phyloP scores from a whole-genome alignment of 73 alveolate genomes.

The Tetrahymena malaccensis region DNA sequence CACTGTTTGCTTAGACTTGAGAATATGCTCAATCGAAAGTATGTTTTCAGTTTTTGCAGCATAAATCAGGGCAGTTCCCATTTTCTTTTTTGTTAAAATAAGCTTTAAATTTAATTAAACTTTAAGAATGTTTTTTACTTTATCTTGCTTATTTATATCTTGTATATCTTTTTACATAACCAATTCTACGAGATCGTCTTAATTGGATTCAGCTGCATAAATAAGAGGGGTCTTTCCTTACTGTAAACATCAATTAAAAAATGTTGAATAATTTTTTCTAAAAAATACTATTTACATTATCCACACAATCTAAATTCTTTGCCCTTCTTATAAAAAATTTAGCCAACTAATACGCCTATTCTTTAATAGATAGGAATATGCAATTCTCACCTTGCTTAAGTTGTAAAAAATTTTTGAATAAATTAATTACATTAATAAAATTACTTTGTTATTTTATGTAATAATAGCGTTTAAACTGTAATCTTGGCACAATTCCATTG shows the following conservation, averaged over 20 bases:
- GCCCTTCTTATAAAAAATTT: neutral
- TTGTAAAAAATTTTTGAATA: neutral
- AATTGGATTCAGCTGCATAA: neutral
- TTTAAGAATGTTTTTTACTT: neutral
- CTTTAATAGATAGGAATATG: neutral
- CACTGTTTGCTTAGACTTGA: neutral
- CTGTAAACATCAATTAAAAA: neutral
- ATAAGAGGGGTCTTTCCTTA: neutral
- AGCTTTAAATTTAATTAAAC: neutral
- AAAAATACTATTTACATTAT: neutral
- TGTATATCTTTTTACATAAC: neutral
- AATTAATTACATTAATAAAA: neutral
- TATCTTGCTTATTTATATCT: neutral
- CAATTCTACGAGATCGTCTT: neutral
- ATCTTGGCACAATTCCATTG: neutral
- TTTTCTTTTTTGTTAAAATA: neutral
- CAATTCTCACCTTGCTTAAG: neutral
- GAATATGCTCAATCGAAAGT: neutral
- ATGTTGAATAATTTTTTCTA: neutral
- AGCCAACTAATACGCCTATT: neutral
- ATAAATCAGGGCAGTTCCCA: neutral
- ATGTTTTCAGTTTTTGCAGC: neutral
- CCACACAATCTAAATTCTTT: neutral
- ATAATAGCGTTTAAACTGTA: neutral
- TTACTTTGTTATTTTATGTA: neutral